phyloP scores from a whole-genome alignment of 2,329 filamentous ascomycete genomes.

The Trichoderma harzianum region DNA sequence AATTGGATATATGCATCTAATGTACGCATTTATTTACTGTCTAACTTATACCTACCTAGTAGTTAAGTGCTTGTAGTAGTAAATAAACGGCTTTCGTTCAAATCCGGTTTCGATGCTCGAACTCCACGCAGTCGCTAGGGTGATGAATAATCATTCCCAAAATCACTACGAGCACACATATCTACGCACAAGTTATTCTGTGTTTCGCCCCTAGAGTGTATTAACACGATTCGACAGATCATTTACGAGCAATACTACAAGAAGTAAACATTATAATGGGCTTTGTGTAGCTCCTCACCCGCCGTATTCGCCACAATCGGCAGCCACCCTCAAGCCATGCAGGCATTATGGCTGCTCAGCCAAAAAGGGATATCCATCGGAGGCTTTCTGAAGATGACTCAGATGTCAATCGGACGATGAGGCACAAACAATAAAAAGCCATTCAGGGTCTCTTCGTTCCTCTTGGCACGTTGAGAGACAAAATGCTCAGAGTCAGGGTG shows the following conservation, averaged over 20 bases:
- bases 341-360: not conserved
- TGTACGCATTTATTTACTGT: not conserved
- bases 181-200: not conserved
- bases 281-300: not conserved
- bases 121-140: not conserved
- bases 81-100: not conserved
- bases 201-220: not conserved
- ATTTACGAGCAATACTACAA: not conserved
- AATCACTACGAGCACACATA: not conserved
- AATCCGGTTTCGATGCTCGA: not conserved
- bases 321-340: not conserved
- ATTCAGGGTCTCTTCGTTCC: not conserved
- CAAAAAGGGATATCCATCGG: not conserved
- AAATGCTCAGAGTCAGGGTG: not conserved
- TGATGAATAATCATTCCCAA: not conserved
- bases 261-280: not conserved
- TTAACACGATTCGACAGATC: not conserved
- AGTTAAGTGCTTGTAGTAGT: not conserved
- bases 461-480: not conserved
- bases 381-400: not conserved
- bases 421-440: not conserved
- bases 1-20: not conserved
- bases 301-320: not conserved
- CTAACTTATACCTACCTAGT: not conserved
- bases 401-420: not conserved